These are phyloP conservation scores for Allodekkera sacchari DNA, from an alignment of 805 yeast genomes.

Conservation along the genomic window DNA sequence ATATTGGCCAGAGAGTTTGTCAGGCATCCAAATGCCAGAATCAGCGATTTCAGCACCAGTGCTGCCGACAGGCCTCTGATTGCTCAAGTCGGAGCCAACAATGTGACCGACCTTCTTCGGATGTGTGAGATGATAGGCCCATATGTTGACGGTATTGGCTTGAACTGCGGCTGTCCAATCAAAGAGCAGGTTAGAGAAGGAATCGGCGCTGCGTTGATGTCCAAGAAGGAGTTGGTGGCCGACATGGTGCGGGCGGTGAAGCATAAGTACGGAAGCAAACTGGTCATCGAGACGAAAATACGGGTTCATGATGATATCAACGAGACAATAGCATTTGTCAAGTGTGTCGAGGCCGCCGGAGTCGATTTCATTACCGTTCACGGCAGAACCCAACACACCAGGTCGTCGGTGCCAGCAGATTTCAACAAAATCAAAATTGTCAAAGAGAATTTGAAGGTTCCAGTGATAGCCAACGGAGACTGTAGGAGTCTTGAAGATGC, in stretches of 20 bases:
- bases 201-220: constrained; percentile 92
- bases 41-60: constrained; percentile 81
- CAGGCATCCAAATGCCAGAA: constrained; percentile 70
- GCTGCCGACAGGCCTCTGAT: constrained; percentile 60
- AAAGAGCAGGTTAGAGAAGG: constrained; percentile 93
- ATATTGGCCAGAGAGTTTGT: constrained; percentile 93
- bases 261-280: constrained; percentile 53
- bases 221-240: constrained; percentile 70
- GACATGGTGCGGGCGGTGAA: constrained; percentile 82
- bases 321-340: constrained; percentile 67
- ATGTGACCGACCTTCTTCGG: constrained; percentile 69
- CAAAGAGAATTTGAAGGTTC: constrained; percentile 49
- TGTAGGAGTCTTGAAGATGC: constrained; percentile 66
- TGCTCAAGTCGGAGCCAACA: constrained; percentile 87
- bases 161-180: constrained; percentile 97
- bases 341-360: constrained; percentile 73
- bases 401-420: constrained; percentile 79
- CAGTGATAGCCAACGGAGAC: constrained; percentile 98
- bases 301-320: constrained; percentile 72
- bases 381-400: constrained; percentile 78
- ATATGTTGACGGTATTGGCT: constrained; percentile 85
- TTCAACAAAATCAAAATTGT: constrained; percentile 71
- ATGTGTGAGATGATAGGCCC: constrained; percentile 88
- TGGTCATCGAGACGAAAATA: constrained; percentile 88
- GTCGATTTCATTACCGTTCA: constrained; percentile 93